Base-by-base conservation (phyloP, 345 rosid genomes). In the Punica granatum region DNA sequence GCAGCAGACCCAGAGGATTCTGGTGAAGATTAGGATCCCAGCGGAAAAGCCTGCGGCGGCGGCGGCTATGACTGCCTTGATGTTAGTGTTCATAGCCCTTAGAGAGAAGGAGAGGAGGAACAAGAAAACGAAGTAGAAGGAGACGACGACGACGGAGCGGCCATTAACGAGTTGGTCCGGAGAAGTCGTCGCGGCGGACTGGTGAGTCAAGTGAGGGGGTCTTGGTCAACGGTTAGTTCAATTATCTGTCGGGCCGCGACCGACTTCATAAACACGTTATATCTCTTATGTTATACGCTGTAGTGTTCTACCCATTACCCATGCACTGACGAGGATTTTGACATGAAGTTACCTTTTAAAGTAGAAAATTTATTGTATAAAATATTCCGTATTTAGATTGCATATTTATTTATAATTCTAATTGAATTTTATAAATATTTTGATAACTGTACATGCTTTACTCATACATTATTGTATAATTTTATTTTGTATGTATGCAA, bases 1-100 rank as follows among this genome's bases (percentile, higher is more conserved):
- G 69, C 88, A 82, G 67, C 76, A 85, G 68, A 80, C 0, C 66
- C 73, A 0, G 48, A 62, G 1, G 42, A 81, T 18, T 75, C 62
- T 12, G 66, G 48, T 42, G 46, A 84, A 26, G 71, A 84, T 0
- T 0, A 83, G 10, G 7, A 73, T 36, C 39, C 78, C 31, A 26
- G 76, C 1, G 72, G 69, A 0, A 72, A 84, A 77, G 78, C n/a
- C n/a, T n/a, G 74, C 73, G 1, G 66, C 67, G 8, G 37, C 13
- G 16, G 81, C 79, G 6, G 88, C 79, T 1, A 84, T 7, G 39
- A 72, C 15, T 0, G 62, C 61, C 67, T 37, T 11, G 41, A 11
- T 5, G 41, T 4, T 37, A 37, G 11, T 5, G 41, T 37, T 37
- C n/a, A n/a, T n/a, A n/a, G n/a, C n/a, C n/a, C n/a, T 33, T 37